Base-by-base conservation (phyloP, 2,329 filamentous ascomycete genomes). In the Proliferodiscus dingleyae region DNA sequence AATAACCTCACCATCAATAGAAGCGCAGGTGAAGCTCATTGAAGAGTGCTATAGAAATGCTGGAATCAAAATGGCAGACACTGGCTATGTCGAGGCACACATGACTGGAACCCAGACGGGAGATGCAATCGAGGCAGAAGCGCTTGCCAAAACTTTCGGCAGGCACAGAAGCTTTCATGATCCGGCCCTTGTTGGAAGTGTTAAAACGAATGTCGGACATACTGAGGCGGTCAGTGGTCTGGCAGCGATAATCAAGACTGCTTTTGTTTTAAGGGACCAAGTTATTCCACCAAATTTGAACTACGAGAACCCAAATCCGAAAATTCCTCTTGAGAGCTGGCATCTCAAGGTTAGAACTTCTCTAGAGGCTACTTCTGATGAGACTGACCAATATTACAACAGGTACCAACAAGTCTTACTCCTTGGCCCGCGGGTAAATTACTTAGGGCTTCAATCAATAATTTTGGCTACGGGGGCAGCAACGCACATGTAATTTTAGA, bases 1-100 rank as follows among this genome's bases (percentile, higher is more conserved):
- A 0, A 72, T 80, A 49, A 78, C 77, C 0, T 68, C 75, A 59
- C 78, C 78, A 0, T 77, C 64, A 37, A 57, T 63, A 2, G 46
- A 55, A 3, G 68, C 71, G 1, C 75, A 78, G 34, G 42, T 26
- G n/a, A 24, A 11, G 5, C 11, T 36, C 10, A 50, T 50, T 19
- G 38, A 43, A 7, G 10, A 24, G 6, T 33, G 32, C 9, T 50
- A 52, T 33, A 11, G 22, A 10, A 37, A 32, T n/a, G 47, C 43
- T 13, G 43, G 43, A 9, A 19, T 52, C 0, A 47, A 58, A 26
- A 19, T 46, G 8, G 22, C 38, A 13, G 18, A 57, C 9, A 70
- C 66, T 0, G 58, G 54, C 0, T 62, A 66, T 34, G 46, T 70
- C 1, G 64, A 67, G 41, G 49, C 49, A 16, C 47, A 50, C 18